Evolutionary conservation across 202 grass and related monocot species (phyloP), one percentile per base, ranked within the genome.

Genomic region (Carex sylvatica): DNA sequence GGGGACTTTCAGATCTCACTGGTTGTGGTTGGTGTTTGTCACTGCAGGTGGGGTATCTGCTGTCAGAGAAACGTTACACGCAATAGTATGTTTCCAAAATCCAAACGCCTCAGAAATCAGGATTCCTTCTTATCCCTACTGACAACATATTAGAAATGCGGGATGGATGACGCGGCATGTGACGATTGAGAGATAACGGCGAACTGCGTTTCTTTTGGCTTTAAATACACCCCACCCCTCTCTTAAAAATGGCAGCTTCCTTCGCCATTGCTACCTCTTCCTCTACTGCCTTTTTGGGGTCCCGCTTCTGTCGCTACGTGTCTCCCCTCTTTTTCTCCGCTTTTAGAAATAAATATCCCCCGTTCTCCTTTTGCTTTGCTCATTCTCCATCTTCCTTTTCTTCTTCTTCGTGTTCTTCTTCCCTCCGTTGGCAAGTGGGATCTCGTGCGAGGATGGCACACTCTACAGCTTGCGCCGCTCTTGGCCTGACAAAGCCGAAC

Each of bases 401-500:
- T 47, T 69, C 44, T 55, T 2, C 58, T 40, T 44, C 13, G 5
- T 12, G 2, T n/a, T 67, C 61, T 10, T 52, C 5, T 67, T 52
- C 79, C 20, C 36, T 79, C 46, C 56, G 22, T 35, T 73, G 83
- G 18, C 76, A 56, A 70, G 60, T 86, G 63, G 85, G 86, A 47
- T 87, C 74, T 83, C 71, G 86, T 86, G 79, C 80, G 84, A 59
- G 91, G 78, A 98, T 95, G 96, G 96, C 82, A 1, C 90, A 94
- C 87, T 81, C 91, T 26, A 61, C 90, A 11, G 92, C 90, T 44
- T 31, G 65, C 22, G 61, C 82, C 46, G 89, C 83, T 65, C 96
- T 99, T 74, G 96, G 96, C 0, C 89, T 99, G 23, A 99, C 96
- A 59, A 92, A 93, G 73, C 67, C 96, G 38, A 88, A 90, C 83